Evolutionary conservation across 176 grass and related monocot genomes (phyloP).

Genomic region (Pharus latifolius): DNA sequence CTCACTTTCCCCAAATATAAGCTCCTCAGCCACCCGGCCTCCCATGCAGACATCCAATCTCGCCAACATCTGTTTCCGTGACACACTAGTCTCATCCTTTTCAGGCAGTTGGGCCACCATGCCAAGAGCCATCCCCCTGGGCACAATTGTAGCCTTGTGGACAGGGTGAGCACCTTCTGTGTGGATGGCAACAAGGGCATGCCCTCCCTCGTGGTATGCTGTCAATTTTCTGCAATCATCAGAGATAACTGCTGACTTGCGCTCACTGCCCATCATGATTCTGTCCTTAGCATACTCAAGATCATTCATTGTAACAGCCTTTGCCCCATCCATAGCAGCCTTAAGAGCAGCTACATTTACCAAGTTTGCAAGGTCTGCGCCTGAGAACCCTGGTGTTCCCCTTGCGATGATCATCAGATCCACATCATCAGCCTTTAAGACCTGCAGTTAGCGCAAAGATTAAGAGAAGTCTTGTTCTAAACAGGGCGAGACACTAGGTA

Average conservation of each 20-base stretch:
- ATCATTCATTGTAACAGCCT: conserved; percentile 74
- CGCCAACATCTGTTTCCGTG: conserved; percentile 82
- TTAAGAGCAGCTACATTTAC: conserved; percentile 89
- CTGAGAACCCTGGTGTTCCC: conserved; percentile 92
- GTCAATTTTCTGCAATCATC: conserved; percentile 70
- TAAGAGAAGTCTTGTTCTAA: conserved; percentile 16
- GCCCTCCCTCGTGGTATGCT: conserved; percentile 92
- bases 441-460: conserved; percentile 24
- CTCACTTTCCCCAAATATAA: conserved; percentile 93
- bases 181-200: conserved; percentile 93
- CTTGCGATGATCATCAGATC: conserved; percentile 87
- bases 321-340: conserved; percentile 90
- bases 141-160: conserved; percentile 94
- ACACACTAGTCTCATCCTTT: conserved; percentile 93
- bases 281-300: conserved; percentile 90
- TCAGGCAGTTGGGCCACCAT: conserved; percentile 88
- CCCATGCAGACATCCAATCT: conserved; percentile 84
- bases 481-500: not conserved
- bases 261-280: conserved; percentile 94
- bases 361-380: conserved; percentile 95
- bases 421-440: conserved; percentile 85
- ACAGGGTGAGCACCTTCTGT: conserved; percentile 75
- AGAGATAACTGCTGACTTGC: conserved; percentile 87
- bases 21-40: conserved; percentile 89
- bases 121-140: conserved; percentile 78